Evolutionary conservation across 2,329 filamentous ascomycete genomes (phyloP), one percentile per base, ranked within the genome.

Genomic region (Trichoderma atrobrunneum): DNA sequence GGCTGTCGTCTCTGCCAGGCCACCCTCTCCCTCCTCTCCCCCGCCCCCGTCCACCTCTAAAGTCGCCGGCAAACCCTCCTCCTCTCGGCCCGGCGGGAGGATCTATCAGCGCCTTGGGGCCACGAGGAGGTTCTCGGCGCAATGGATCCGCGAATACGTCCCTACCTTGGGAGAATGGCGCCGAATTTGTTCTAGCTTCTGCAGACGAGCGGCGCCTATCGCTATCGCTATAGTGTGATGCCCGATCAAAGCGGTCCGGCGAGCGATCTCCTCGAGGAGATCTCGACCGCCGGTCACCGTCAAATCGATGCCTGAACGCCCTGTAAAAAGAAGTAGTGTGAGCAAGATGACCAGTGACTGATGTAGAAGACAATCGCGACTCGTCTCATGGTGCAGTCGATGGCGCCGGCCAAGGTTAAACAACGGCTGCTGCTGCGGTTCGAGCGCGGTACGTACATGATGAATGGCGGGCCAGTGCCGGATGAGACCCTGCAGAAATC

Each of bases 81-180:
- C 91, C 91, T 72, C 92, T 87, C 16, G 90, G 91, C 34, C 90
- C 90, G 74, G 87, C 88, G n/a, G 89, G 87, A 34, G 88, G 83
- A 73, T 95, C 93, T 73, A 92, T 87, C 72, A 94, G 84, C 5
- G 92, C 93, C 80, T 95, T 94, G 12, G 94, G 94, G 0, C 93
- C 94, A 71, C 94, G 88, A 3, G 94, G 94, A 2, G 93, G 91
- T 74, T 97, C 93, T 75, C 91, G 87, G 34, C 84, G 80, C 79
- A 87, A 74, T 76, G 86, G 79, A 76, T 90, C 88, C 70, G 86
- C 85, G 74, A 90, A 90, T 14, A 78, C 80, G 75, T 91, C 89
- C 75, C 90, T 86, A 76, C 86, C 87, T 2, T 87, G 81, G 75
- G 87, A 87, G 73, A 93, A 93, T n/a, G 85, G 83, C 32, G 87